A percentile compares a stretch with the other conserved stretches of the same genome.
Evolutionary conservation across 1,284 basidiomycete species (phyloP).

Genomic region (Ustilago crameri): DNA sequence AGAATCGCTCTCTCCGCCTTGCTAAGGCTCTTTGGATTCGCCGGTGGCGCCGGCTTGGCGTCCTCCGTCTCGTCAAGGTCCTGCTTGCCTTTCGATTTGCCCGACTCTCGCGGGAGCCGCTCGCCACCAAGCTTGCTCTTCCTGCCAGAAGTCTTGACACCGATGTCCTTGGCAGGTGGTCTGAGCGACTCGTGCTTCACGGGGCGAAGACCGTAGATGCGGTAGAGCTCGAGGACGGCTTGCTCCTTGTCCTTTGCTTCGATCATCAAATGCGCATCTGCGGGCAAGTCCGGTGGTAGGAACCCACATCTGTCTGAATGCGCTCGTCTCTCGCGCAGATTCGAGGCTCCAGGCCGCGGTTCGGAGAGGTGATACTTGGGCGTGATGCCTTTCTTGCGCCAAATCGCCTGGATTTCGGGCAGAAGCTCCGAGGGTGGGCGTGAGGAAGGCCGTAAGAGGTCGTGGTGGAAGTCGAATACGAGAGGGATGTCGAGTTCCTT

Average conservation of each 20-base stretch:
- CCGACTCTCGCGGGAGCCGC: conserved; percentile 23
- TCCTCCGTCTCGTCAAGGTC: conserved; percentile 42
- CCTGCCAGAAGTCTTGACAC: conserved; percentile 68
- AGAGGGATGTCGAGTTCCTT: conserved; percentile 83
- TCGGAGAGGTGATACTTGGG: conserved; percentile 92
- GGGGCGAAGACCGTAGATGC: conserved; percentile 79
- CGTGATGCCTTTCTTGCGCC: conserved; percentile 76
- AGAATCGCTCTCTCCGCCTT: conserved; percentile 45
- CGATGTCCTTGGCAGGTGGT: conserved; percentile 69
- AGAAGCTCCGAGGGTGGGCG: conserved; percentile 73
- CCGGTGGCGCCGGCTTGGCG: conserved; percentile 4
- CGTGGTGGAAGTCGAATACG: conserved; percentile 65
- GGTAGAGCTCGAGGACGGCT: conserved; percentile 84
- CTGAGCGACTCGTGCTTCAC: conserved; percentile 74
- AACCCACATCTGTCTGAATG: conserved; percentile 82
- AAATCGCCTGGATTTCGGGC: conserved; percentile 79
- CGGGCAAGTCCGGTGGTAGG: conserved; percentile 73
- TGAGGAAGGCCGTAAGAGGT: conserved; percentile 66
- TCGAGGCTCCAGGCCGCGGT: conserved; percentile 34
- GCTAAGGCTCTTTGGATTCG: conserved; percentile 36
- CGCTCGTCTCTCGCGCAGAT: conserved; percentile 76
- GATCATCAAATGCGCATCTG: conserved; percentile 81
- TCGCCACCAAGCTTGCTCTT: conserved; percentile 65
- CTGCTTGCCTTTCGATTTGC: conserved; percentile 60
- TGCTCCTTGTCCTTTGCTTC: conserved; percentile 94